phyloP scores from a whole-genome alignment of 208 protist genomes.

The Naegleria gruberi region DNA sequence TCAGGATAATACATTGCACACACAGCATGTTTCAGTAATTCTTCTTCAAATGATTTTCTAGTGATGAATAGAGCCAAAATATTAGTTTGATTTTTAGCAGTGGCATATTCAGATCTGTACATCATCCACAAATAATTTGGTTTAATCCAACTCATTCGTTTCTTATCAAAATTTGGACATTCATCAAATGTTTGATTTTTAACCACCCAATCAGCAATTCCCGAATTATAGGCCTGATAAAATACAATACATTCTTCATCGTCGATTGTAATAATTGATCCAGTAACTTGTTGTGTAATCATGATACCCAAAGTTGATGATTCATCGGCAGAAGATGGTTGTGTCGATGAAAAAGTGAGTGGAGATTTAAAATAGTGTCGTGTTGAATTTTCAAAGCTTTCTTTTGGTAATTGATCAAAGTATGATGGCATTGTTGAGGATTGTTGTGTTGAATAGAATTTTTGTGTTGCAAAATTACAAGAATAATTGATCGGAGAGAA shows the following conservation, averaged over 20 bases:
- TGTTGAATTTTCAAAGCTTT: background rate
- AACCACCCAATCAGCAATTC: background rate
- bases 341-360: too few species aligned
- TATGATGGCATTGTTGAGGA: background rate
- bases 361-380: background rate
- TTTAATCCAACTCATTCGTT: constrained; percentile 17
- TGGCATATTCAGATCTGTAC: background rate
- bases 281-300: background rate
- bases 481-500: too few species aligned
- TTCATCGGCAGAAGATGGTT: too few species aligned
- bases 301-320: background rate
- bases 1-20: background rate
- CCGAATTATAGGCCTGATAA: constrained; percentile 18
- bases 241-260: background rate
- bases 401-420: background rate
- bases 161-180: background rate
- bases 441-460: too few species aligned
- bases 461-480: too few species aligned
- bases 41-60: constrained; percentile 1
- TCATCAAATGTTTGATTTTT: constrained; percentile 3
- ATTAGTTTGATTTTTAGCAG: background rate
- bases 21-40: background rate
- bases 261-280: background rate
- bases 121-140: constrained; percentile 22
- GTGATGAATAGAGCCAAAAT: background rate